Conservation (phyloP, 805 yeast species). For the Saturnispora diversa region DNA sequence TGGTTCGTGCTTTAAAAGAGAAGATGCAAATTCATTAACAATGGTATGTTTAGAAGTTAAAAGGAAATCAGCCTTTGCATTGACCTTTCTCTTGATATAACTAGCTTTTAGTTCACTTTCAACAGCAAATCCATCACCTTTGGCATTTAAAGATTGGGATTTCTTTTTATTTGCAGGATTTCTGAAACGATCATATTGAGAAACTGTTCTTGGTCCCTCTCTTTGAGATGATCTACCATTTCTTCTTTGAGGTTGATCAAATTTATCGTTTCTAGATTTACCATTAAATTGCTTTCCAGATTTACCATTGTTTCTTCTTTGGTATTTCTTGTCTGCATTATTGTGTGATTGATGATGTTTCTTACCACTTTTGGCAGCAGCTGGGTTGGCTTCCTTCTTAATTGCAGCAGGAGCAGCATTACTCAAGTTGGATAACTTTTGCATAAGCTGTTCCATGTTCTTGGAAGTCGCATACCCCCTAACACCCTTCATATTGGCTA, state of each 20-base stretch:
- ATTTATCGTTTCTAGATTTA: background rate
- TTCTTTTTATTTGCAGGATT: slow-evolving; percentile 8
- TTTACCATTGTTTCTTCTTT: slow-evolving; percentile 2
- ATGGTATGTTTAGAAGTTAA: slow-evolving; percentile 1
- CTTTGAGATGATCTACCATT: background rate
- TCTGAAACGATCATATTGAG: slow-evolving; percentile 14
- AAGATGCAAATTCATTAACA: slow-evolving; percentile 6
- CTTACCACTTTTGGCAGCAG: background rate
- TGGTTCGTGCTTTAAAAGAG: slow-evolving; percentile 10
- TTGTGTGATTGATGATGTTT: too few relatives aligned
- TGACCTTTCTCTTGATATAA: slow-evolving; percentile 14
- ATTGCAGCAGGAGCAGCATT: slow-evolving; percentile 2
- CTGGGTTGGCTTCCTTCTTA: background rate
- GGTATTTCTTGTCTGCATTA: background rate
- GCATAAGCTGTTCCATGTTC: slow-evolving; percentile 10
- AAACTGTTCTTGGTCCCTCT: slow-evolving; percentile 12
- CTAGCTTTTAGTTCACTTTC: slow-evolving; percentile 10
- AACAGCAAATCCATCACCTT: slow-evolving; percentile 13
- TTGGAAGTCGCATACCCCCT: slow-evolving; percentile 8
- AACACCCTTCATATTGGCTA: slow-evolving; percentile 4
- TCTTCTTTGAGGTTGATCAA: slow-evolving; percentile 6
- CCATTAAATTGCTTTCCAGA: too few relatives aligned
- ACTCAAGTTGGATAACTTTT: slow-evolving; percentile 6
- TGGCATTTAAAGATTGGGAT: slow-evolving; percentile 7
- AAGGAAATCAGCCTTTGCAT: background rate